Conservation (phyloP, 805 yeast species). For the Teunomyces atbi region DNA sequence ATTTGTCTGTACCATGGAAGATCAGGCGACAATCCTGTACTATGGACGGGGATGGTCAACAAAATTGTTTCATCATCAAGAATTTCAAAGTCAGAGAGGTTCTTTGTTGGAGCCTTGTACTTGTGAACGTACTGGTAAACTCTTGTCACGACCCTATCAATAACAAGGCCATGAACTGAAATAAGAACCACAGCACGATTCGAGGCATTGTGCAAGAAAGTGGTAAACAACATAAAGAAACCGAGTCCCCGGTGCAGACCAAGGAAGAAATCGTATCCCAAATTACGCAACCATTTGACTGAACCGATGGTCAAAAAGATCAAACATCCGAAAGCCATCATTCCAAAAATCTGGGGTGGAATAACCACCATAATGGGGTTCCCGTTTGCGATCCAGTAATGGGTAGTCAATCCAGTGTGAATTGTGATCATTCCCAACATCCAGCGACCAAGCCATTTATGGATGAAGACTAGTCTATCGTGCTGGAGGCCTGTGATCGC, state of each 20-base stretch:
- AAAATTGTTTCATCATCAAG: constrained; percentile 42
- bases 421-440: constrained; percentile 34
- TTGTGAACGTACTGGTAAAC: constrained; percentile 32
- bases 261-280: constrained; percentile 44
- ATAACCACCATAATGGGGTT: constrained; percentile 40
- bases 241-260: constrained; percentile 42
- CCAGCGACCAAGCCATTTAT: constrained; percentile 44
- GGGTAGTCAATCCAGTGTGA: constrained; percentile 32
- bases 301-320: constrained; percentile 37
- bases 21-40: constrained; percentile 14
- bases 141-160: constrained; percentile 36
- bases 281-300: constrained; percentile 31
- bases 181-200: constrained; percentile 34
- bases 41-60: constrained; percentile 36
- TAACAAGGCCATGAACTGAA: constrained; percentile 42
- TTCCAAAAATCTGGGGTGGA: constrained; percentile 52
- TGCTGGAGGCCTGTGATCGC: constrained; percentile 41
- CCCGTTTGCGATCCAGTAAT: constrained; percentile 42
- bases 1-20: constrained; percentile 25
- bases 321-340: constrained; percentile 41
- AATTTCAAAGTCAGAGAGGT: constrained; percentile 35
- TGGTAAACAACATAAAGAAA: constrained; percentile 42
- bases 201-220: constrained; percentile 40
- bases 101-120: constrained; percentile 36
- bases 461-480: constrained; percentile 39